A percentile compares a stretch with the other conserved stretches of the same genome.
Evolutionary conservation across 768 basidiomycete species (phyloP).

Genomic region (Lyophyllum atratum): DNA sequence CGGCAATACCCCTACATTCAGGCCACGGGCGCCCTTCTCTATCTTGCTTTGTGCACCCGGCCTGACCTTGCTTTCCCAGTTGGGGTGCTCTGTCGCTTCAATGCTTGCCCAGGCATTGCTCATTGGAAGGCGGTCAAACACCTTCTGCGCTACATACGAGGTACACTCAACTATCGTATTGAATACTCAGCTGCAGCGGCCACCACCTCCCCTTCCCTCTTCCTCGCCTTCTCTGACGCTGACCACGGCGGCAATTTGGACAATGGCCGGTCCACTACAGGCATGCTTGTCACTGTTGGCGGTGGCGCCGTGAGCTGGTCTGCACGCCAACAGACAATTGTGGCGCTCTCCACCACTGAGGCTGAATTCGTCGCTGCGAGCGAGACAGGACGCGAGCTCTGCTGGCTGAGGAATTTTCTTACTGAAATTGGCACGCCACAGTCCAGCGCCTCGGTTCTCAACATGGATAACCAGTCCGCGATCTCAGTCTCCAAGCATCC

Average conservation of each 20-base stretch:
- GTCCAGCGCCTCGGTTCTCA: slow-evolving; percentile 10
- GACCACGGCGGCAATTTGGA: slow-evolving; percentile 16
- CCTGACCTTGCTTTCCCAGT: slow-evolving; percentile 3
- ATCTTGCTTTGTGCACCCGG: slow-evolving; percentile 2
- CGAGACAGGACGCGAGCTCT: background rate
- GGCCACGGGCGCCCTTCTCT: slow-evolving; percentile 10
- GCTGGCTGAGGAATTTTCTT: slow-evolving; percentile 30
- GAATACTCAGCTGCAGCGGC: slow-evolving; percentile 1
- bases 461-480: slow-evolving; percentile 9
- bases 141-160: slow-evolving; percentile 3
- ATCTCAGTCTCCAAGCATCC: slow-evolving; percentile 31
- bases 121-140: slow-evolving; percentile 10
- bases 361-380: slow-evolving; percentile 37
- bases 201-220: slow-evolving; percentile 17
- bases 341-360: slow-evolving; percentile 36
- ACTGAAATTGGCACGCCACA: slow-evolving; percentile 20
- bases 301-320: background rate
- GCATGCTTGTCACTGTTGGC: background rate
- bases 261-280: background rate
- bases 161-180: slow-evolving; percentile 7
- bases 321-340: background rate
- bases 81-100: background rate
- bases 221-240: slow-evolving; percentile 20
- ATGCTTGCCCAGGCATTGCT: background rate
- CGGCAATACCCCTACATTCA: slow-evolving; percentile 6